A percentile compares a stretch with the other conserved stretches of the same genome.
Evolutionary conservation across 495 filamentous ascomycete species (phyloP).

Genomic region (Friedmanniomyces endolithicus): DNA sequence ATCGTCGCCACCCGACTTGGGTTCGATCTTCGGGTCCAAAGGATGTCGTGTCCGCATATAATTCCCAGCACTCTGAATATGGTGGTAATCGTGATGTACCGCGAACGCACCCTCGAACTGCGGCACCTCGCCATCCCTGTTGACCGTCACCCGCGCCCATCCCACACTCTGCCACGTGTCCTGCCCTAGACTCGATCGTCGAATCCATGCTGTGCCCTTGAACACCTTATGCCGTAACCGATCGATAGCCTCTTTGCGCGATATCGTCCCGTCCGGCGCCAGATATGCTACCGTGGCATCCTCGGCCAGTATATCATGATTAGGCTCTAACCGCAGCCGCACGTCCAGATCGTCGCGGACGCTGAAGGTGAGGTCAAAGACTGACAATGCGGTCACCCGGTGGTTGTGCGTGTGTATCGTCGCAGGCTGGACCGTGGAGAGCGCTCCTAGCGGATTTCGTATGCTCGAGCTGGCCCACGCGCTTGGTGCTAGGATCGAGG

Average conservation of each 20-base stretch:
- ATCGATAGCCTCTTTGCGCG: constrained; percentile 49
- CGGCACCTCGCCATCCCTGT: constrained; percentile 61
- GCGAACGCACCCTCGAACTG: constrained; percentile 88
- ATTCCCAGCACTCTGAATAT: constrained; percentile 64
- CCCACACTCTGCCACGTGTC: constrained; percentile 60
- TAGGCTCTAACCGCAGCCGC: constrained; percentile 75
- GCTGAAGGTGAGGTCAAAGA: constrained; percentile 72
- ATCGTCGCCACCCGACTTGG: constrained; percentile 42
- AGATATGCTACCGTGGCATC: constrained; percentile 65
- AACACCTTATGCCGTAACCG: constrained; percentile 68
- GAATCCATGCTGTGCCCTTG: constrained; percentile 64
- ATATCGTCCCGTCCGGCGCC: constrained; percentile 52
- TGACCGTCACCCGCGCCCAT: constrained; percentile 71
- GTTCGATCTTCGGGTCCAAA: constrained; percentile 58
- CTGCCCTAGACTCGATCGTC: constrained; percentile 40
- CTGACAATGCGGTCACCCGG: constrained; percentile 61
- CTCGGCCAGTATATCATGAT: constrained; percentile 74
- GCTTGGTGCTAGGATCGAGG: not conserved
- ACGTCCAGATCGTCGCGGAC: constrained; percentile 48
- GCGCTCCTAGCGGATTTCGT: constrained; percentile 61
- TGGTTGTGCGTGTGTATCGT: constrained; percentile 67
- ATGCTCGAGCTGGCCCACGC: constrained; percentile 54
- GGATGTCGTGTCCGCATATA: constrained; percentile 62
- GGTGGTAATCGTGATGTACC: constrained; percentile 67
- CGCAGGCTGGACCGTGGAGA: constrained; percentile 62